Conservation (phyloP, 345 rosid genomes). For the Melaleuca alternifolia region DNA sequence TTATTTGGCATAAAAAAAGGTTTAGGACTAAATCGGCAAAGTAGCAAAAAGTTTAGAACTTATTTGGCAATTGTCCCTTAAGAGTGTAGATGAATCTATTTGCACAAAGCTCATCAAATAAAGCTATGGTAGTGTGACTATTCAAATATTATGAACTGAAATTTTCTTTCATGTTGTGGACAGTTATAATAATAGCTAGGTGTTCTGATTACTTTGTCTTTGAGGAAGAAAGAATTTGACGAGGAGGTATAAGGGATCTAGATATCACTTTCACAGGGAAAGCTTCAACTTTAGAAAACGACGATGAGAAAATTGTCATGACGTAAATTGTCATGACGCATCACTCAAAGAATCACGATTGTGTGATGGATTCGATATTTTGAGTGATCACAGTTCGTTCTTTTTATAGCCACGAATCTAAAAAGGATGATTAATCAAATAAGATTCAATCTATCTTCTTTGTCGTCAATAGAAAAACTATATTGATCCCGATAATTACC, state of each 20-base stretch:
- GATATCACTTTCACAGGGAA: not conserved
- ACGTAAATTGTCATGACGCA: not conserved
- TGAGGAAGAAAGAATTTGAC: not conserved
- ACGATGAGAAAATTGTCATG: not conserved
- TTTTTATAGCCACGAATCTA: not conserved
- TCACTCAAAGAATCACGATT: not conserved
- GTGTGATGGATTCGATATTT: not conserved
- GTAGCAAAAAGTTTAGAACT: too few relatives aligned
- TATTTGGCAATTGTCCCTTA: too few relatives aligned
- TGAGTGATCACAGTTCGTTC: not conserved
- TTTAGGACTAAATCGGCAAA: too few relatives aligned
- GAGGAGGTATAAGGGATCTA: not conserved
- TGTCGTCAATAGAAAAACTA: not conserved
- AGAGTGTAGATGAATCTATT: not conserved
- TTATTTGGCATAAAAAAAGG: too few relatives aligned
- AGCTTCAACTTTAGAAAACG: not conserved
- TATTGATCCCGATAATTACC: not conserved
- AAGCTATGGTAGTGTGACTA: not conserved
- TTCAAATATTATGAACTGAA: not conserved
- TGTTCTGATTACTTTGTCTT: not conserved
- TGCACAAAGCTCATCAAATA: not conserved
- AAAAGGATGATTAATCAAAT: not conserved
- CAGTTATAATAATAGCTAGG: not conserved
- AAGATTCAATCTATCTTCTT: not conserved
- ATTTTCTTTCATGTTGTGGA: not conserved